Evolutionary conservation across 2,329 filamentous ascomycete genomes (phyloP), one percentile per base, ranked within the genome.

Genomic region (Pezizomycotina sp.): DNA sequence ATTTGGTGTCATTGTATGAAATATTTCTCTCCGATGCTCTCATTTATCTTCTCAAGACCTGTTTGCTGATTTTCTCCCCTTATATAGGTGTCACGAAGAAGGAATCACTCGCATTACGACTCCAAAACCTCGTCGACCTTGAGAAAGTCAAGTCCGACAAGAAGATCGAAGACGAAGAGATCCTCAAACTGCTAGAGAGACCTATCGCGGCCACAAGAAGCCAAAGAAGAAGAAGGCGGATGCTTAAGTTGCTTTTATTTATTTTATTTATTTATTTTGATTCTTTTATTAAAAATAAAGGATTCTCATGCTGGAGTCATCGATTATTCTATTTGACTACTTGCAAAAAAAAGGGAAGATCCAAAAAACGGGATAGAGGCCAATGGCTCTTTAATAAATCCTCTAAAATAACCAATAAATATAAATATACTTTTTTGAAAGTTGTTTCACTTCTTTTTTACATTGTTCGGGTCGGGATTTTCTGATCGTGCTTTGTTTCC

Each of bases 121-220:
- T 16, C 76, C 89, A 21, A 73, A 79, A 45, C 58, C 74, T n/a
- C 14, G 67, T 77, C 47, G 82, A 95, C 55, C 58, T 89, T 45
- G 70, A 68, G 56, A 83, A 84, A 65, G 72, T 77, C 67, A 77
- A 92, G 70, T 77, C 81, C 21, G 84, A 95, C 60, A 95, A 95
- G 72, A 93, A 93, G 71, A 92, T 98, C 55, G 77, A 74, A 49
- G 86, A 95, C 48, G 82, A 92, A 64, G 86, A 95, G 63, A 69
- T 98, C 49, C 73, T 95, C 52, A 81, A 89, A 68, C 86, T 95
- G 48, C 69, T 98, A 33, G 83, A 89, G 62, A 79, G 80, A 60
- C 86, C 86, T 20, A 62, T 92, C 52, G 62, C 65, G 34, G 66
- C 75, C 80, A 62, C 79, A 80, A 63, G 83, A 84, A 58, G 84